Base-by-base conservation (phyloP, 768 basidiomycete species). In the Kwoniella dejecticola region DNA sequence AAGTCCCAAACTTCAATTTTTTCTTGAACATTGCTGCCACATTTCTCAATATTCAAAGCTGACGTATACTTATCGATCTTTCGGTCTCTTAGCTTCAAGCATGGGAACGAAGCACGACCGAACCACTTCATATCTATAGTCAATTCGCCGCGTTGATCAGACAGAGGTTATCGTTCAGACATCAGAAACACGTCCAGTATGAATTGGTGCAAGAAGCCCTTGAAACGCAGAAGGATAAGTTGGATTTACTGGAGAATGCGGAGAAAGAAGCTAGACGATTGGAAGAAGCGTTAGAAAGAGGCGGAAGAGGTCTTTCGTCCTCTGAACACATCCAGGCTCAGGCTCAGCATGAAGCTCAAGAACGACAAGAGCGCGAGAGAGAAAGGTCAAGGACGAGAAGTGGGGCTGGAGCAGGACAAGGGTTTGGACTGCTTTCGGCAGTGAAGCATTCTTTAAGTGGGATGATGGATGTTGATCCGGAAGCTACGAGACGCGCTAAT, bases 381-480 rank as follows among this genome's bases (percentile, higher is more conserved):
- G 52, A 63, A 45, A 44, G 67, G 42, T 57, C 64, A 42, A 5
- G 12, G 19, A n/a, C 19, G 24, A 49, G 47, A 33, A 66, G 61
- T 36, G 49, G 67, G 31, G 31, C 63, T 10, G 30, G 48, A 8
- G 59, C 66, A 23, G 61, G 60, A 26, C 52, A 53, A 26, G 78
- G 80, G 1, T 90, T 90, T 84, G 93, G 91, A 19, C 80, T 99
- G 23, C 72, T 99, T 33, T 91, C 87, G 68, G 96, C 96, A 15
- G 81, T 99, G 42, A 92, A 89, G 73, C 94, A 96, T 79, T 94
- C 93, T 23, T 78, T 99, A 57, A 92, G 94, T 68, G 94, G 95
- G 4, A 94, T 98, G 87, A 97, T 99, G 88, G 96, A 99, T 69
- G 90, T 90, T 17, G 96, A 99, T 80, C 96, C 96, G 2, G 96